Evolutionary conservation across 31 red algal genomes (phyloP), one percentile per base, ranked within the genome.

Genomic region (Odonthalia washingtoniensis): DNA sequence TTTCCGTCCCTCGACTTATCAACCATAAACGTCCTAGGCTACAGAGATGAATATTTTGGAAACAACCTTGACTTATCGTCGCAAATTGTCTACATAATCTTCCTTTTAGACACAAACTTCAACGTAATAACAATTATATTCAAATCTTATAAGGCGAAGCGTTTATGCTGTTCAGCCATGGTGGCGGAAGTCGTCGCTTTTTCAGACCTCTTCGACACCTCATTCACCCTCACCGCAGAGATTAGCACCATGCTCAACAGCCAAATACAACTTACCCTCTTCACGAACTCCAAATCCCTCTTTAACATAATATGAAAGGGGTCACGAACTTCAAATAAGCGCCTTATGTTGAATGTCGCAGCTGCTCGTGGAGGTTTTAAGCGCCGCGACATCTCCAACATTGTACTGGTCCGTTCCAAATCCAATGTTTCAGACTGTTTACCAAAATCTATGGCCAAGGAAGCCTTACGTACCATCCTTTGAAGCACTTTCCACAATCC

Each of bases 281-380:
- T 9, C 0, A 82, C 78, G 4, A 37, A 68, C 46, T 61, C 38
- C 40, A 85, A 75, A 34, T 85, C 39, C 9, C 28, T 82, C 2
- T 78, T 76, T 36, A 72, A 75, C 68, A 53, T 87, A 1, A 87
- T 77, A 1, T 87, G 72, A 87, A 75, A n/a, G n/a, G 84, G 52
- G 1, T 73, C 77, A 9, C 1, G 30, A 3, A 85, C 81, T 1
- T 85, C 81, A 4, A 66, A 85, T 21, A 72, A 73, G 38, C 36
- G 41, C 1, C 44, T 69, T 45, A 87, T 87, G 70, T 4, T 87
- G 40, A 72, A 78, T 35, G 65, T 87, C 3, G 84, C 70, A 1
- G 70, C 72, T 2, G 27, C 84, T 27, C 72, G 70, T 2, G 72
- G 77, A 43, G 84, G 84, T 57, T 87, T 87, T 40, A 66, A 67